Conservation (phyloP, 2,329 filamentous ascomycete species). For the Pestalotiopsis sp. region DNA sequence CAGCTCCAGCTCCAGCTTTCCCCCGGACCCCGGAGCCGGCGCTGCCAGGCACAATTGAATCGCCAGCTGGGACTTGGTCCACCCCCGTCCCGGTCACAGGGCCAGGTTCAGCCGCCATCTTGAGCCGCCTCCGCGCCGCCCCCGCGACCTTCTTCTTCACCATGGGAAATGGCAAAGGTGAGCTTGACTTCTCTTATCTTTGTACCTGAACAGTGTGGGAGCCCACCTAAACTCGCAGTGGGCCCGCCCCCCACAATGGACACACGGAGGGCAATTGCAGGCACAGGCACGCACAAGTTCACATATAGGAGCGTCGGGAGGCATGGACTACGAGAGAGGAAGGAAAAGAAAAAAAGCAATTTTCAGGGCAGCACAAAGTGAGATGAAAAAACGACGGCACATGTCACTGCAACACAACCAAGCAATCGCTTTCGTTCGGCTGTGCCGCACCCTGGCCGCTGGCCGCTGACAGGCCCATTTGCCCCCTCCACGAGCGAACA, state of each 20-base stretch:
- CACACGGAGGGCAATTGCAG: neutral
- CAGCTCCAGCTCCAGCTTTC: neutral
- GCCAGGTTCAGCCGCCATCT: conserved; percentile 4
- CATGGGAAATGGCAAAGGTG: conserved; percentile 16
- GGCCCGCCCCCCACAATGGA: neutral
- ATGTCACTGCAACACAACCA: neutral
- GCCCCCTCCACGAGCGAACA: neutral
- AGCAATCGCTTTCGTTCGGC: neutral
- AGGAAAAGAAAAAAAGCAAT: neutral
- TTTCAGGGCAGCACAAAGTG: neutral
- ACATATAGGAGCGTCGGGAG: neutral
- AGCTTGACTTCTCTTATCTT: neutral
- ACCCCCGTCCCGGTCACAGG: conserved; percentile 1
- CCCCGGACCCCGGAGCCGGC: neutral
- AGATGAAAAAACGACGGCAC: neutral
- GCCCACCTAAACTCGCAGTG: neutral
- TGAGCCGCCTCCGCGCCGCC: conserved; percentile 10
- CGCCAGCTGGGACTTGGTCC: neutral
- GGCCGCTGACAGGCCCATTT: neutral
- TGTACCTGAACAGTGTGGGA: neutral
- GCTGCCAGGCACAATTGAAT: neutral
- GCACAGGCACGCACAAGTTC: neutral
- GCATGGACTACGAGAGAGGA: neutral
- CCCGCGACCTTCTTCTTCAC: conserved; percentile 14
- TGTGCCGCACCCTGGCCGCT: conserved; percentile 1